Base-by-base conservation (phyloP, 176 grass and related monocot genomes). In the maize (Zea mays) region DNA sequence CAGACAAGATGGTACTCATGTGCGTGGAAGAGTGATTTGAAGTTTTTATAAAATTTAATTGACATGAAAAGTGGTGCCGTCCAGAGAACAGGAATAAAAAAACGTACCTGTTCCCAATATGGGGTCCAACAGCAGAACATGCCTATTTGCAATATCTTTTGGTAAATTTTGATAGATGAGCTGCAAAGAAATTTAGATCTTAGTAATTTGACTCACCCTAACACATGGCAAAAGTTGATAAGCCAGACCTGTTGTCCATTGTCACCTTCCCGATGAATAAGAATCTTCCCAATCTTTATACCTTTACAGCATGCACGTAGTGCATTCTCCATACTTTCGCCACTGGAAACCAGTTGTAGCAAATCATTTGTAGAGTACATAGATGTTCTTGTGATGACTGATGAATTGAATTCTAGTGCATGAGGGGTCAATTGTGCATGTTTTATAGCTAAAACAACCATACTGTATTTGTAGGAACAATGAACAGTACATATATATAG, bases 271-370 rank as follows among this genome's bases (percentile, higher is more conserved):
- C 87, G 84, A 75, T 97, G 93, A 80, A 97, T 97, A 86, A 97
- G 93, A 67, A 97, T 92, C 85, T 93, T 97, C 27, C 90, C 93
- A 68, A 97, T 90, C 72, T 93, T 97, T 81, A 97, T 97, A 82
- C 93, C 87, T 86, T 97, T 92, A 79, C 93, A 96, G 44, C 93
- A 97, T 63, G 87, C 90, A 80, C 90, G 65, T 7, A 97, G 60
- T 79, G 93, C 93, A 88, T 92, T 97, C 65, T 97, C 93, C 93
- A 97, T 97, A 56, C 93, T 97, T 84, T 97, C 96, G 1, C 96
- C 96, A 83, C 96, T 99, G 77, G 42, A 81, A 61, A 72, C 21
- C 17, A 56, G 54, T n/a, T 51, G 16, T 55, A 55, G 16, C 2
- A 60, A 72, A 85, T 40, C 48, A 81, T 48, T 19, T 65, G 46